These are phyloP conservation scores for Mrakia hoshinonis DNA, from an alignment of 768 basidiomycete species.

Conservation along the genomic window DNA sequence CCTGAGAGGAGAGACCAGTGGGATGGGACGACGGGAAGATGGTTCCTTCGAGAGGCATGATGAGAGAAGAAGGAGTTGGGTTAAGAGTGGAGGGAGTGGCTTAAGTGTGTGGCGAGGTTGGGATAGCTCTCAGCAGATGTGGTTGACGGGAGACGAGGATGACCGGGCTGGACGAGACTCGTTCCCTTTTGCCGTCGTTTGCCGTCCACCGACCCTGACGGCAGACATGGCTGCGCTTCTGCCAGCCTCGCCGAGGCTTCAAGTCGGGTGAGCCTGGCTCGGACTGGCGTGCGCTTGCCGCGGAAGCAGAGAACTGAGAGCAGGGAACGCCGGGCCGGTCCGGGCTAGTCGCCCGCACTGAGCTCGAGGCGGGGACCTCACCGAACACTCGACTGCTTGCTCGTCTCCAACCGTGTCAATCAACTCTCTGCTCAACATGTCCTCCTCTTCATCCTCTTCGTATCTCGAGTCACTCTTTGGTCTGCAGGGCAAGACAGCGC, in stretches of 20 bases:
- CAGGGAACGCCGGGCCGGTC: no score
- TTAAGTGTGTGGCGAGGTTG: background rate
- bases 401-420: background rate
- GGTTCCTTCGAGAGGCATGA: conserved; percentile 9
- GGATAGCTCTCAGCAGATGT: background rate
- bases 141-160: background rate
- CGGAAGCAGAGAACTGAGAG: no score
- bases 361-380: no score
- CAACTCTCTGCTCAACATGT: background rate
- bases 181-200: background rate
- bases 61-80: background rate
- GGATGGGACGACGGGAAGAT: conserved; percentile 21
- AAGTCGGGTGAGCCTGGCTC: no score
- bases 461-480: conserved; percentile 52
- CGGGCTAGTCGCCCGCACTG: no score
- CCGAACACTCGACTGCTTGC: background rate
- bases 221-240: no score
- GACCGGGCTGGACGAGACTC: background rate
- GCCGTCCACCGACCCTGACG: no score
- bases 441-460: conserved; percentile 13
- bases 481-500: conserved; percentile 57
- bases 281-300: no score
- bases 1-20: conserved; percentile 10
- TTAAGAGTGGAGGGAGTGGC: no score
- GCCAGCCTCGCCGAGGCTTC: no score